A percentile compares a stretch with the other conserved stretches of the same genome.
These are phyloP conservation scores for Microsporum ferrugineum DNA, from an alignment of 2,329 filamentous ascomycete genomes.

Conservation along the genomic window DNA sequence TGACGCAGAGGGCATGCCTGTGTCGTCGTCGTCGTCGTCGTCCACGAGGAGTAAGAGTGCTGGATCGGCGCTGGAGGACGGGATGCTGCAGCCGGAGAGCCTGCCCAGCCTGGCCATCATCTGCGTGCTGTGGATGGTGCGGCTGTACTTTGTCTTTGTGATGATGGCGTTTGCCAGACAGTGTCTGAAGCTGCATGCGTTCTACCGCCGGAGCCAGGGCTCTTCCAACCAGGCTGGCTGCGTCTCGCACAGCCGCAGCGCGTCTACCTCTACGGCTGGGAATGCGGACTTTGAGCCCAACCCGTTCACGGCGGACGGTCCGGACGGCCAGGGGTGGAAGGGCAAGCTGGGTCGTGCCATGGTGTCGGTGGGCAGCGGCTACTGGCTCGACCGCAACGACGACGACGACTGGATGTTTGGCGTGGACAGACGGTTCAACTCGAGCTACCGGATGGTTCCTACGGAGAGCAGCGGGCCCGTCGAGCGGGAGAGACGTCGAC, in stretches of 20 bases:
- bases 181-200: slow-evolving; percentile 59
- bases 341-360: slow-evolving; percentile 69
- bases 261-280: slow-evolving; percentile 33
- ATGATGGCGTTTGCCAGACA: slow-evolving; percentile 73
- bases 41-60: slow-evolving; percentile 19
- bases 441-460: slow-evolving; percentile 27
- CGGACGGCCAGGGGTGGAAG: slow-evolving; percentile 68
- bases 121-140: slow-evolving; percentile 58
- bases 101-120: slow-evolving; percentile 71
- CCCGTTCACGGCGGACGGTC: slow-evolving; percentile 56
- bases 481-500: slow-evolving; percentile 49
- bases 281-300: slow-evolving; percentile 44
- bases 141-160: slow-evolving; percentile 73
- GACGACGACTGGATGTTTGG: slow-evolving; percentile 57
- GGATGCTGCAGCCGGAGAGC: slow-evolving; percentile 54
- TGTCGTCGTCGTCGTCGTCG: slow-evolving; percentile 22
- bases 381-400: slow-evolving; percentile 64
- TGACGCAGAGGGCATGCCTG: slow-evolving; percentile 37
- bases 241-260: slow-evolving; percentile 29
- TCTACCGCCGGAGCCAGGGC: slow-evolving; percentile 35
- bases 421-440: slow-evolving; percentile 50
- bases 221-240: slow-evolving; percentile 15
- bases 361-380: slow-evolving; percentile 60
- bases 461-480: slow-evolving; percentile 34
- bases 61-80: slow-evolving; percentile 47